These are phyloP conservation scores for Candida endomychidarum DNA, from an alignment of 805 yeast genomes.

Conservation along the genomic window DNA sequence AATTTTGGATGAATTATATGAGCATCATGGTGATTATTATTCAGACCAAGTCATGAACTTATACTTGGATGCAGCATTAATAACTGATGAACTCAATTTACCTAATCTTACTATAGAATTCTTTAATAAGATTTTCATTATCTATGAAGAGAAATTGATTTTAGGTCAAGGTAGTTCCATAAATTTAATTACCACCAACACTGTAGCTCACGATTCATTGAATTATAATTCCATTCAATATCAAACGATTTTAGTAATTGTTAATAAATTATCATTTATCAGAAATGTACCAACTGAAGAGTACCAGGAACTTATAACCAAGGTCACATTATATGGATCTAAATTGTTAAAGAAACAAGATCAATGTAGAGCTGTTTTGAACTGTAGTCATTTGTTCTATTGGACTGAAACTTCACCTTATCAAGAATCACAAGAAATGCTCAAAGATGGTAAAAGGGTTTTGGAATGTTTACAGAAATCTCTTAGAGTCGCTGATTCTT, in stretches of 20 bases:
- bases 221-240: conserved; percentile 51
- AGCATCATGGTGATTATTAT: conserved; percentile 30
- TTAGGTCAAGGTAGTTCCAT: conserved; percentile 15
- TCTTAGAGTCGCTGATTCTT: conserved; percentile 88
- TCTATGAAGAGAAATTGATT: conserved; percentile 65
- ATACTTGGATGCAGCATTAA: conserved; percentile 63
- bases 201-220: conserved; percentile 36
- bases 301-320: conserved; percentile 79
- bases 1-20: conserved; percentile 65
- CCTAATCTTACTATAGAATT: conserved; percentile 83
- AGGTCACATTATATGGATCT: conserved; percentile 84
- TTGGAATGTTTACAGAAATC: conserved; percentile 90
- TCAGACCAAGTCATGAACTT: conserved; percentile 45
- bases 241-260: conserved; percentile 47
- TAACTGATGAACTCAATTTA: conserved; percentile 75
- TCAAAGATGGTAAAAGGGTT: conserved; percentile 63
- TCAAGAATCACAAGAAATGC: conserved; percentile 19
- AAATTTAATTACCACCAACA: conserved; percentile 1
- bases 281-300: conserved; percentile 57
- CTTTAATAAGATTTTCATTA: conserved; percentile 81
- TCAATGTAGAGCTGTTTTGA: conserved; percentile 87
- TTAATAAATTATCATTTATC: conserved; percentile 44
- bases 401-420: conserved; percentile 56
- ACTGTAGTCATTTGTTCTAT: conserved; percentile 94
- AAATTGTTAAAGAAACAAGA: conserved; percentile 88